Percentiles rank a stretch among this genome's conserved stretches.
phyloP scores from a whole-genome alignment of 176 grass and related monocot genomes.

The Poa annua region DNA sequence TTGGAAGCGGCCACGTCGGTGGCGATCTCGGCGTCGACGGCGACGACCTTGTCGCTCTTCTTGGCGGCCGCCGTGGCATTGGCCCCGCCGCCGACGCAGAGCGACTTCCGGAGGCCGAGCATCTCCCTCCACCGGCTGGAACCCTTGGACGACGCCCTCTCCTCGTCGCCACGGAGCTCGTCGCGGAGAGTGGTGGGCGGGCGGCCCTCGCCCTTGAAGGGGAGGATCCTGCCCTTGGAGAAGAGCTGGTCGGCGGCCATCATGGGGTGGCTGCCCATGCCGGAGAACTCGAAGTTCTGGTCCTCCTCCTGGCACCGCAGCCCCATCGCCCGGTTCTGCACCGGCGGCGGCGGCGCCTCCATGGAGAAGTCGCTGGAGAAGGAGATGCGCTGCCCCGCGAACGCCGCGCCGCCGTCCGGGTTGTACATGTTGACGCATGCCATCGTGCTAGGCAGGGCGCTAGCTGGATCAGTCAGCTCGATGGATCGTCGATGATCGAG shows the following conservation, averaged over 20 bases:
- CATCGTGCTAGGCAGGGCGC: conserved; percentile 45
- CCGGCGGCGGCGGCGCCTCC: conserved; percentile 62
- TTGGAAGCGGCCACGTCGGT: conserved; percentile 37
- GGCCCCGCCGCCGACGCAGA: conserved; percentile 42
- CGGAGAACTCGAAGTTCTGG: conserved; percentile 91
- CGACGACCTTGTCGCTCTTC: conserved; percentile 49
- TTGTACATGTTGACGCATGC: conserved; percentile 97
- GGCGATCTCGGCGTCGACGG: conserved; percentile 30
- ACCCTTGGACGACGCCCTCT: conserved; percentile 49
- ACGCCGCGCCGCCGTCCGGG: conserved; percentile 55
- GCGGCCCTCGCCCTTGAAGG: conserved; percentile 72
- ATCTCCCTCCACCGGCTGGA: conserved; percentile 85
- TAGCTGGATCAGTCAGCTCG: not conserved
- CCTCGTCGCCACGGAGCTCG: conserved; percentile 58
- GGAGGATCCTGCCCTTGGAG: conserved; percentile 91
- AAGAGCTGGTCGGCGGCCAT: conserved; percentile 98
- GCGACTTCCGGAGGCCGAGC: conserved; percentile 67
- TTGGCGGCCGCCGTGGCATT: conserved; percentile 24
- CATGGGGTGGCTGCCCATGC: conserved; percentile 80
- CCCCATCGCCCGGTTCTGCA: conserved; percentile 55
- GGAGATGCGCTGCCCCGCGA: conserved; percentile 82
- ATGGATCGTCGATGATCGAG: conserved; percentile 4
- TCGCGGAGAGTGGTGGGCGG: conserved; percentile 60
- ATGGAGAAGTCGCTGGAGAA: conserved; percentile 97
- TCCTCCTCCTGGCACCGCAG: conserved; percentile 66